Percentiles rank a stretch among this genome's conserved stretches.
These are phyloP conservation scores for Candida tropicalis DNA, from an alignment of 1,139 yeast species.

Conservation along the genomic window DNA sequence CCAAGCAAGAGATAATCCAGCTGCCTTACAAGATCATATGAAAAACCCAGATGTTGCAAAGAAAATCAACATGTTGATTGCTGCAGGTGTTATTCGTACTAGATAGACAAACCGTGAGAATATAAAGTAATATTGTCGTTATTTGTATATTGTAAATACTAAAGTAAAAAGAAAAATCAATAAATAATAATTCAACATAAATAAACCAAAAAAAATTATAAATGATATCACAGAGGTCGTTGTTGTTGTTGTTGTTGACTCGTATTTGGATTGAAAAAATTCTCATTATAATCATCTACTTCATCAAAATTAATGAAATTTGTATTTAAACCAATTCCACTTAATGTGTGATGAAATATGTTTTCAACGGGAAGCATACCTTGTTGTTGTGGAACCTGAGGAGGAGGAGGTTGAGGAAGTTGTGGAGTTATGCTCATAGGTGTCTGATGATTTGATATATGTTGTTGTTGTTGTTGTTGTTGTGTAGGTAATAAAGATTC, in stretches of 20 bases:
- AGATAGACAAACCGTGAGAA: no score
- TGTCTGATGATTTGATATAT: no score
- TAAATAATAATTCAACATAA: no score
- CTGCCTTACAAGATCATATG: constrained; percentile 97
- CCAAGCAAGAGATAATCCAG: constrained; percentile 95
- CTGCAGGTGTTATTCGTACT: constrained; percentile 97
- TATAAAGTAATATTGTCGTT: background rate
- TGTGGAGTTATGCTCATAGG: background rate
- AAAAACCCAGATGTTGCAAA: constrained; percentile 89
- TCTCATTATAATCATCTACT: constrained; percentile 7
- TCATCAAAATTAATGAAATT: constrained; percentile 4
- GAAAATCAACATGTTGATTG: constrained; percentile 87
- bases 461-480: constrained; percentile 6
- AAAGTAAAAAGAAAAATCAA: background rate
- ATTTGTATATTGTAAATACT: constrained; percentile 3
- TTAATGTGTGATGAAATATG: background rate
- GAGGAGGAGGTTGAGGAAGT: constrained; percentile 3
- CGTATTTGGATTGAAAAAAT: constrained; percentile 1
- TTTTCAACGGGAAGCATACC: background rate
- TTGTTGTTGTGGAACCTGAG: background rate
- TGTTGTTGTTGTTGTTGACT: background rate
- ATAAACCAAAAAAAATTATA: background rate
- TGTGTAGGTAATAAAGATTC: background rate
- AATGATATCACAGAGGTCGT: no score
- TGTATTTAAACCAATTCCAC: background rate